These are phyloP conservation scores for Nidula niveotomentosa DNA, from an alignment of 1,284 basidiomycete species.

Conservation along the genomic window DNA sequence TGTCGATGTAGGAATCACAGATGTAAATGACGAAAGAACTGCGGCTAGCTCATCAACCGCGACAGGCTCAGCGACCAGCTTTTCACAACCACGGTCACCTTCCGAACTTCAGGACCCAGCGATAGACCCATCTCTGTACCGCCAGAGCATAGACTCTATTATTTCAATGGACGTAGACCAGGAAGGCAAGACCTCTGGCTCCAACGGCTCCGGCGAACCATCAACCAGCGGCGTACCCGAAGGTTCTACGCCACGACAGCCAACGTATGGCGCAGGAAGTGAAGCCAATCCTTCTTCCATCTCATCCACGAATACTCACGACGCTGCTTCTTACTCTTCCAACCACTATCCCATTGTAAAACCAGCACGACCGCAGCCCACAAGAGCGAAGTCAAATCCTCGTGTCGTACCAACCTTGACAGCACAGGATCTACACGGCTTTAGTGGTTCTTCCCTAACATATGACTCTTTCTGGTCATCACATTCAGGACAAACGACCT, in stretches of 20 bases:
- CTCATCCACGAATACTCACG: no score
- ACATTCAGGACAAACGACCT: slow-evolving; percentile 27
- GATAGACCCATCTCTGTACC: neutral
- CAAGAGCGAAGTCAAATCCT: slow-evolving; percentile 12
- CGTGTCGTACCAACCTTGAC: slow-evolving; percentile 17
- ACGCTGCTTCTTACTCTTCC: slow-evolving; percentile 6
- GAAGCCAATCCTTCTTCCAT: no score
- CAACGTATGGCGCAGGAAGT: no score
- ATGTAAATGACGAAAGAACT: no score
- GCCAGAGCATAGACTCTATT: neutral
- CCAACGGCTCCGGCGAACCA: no score
- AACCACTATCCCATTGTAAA: slow-evolving; percentile 17
- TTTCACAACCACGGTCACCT: neutral
- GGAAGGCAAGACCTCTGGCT: neutral
- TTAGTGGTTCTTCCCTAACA: slow-evolving; percentile 37
- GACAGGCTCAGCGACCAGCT: no score
- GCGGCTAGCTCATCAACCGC: no score
- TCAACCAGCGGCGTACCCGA: no score
- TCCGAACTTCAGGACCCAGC: neutral
- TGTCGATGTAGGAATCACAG: no score
- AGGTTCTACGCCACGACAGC: no score
- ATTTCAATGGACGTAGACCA: neutral
- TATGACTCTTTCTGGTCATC: slow-evolving; percentile 71
- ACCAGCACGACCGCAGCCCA: slow-evolving; percentile 13
- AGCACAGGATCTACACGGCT: slow-evolving; percentile 21